Conservation (phyloP, 768 basidiomycete genomes). For the Boletus bicolor region DNA sequence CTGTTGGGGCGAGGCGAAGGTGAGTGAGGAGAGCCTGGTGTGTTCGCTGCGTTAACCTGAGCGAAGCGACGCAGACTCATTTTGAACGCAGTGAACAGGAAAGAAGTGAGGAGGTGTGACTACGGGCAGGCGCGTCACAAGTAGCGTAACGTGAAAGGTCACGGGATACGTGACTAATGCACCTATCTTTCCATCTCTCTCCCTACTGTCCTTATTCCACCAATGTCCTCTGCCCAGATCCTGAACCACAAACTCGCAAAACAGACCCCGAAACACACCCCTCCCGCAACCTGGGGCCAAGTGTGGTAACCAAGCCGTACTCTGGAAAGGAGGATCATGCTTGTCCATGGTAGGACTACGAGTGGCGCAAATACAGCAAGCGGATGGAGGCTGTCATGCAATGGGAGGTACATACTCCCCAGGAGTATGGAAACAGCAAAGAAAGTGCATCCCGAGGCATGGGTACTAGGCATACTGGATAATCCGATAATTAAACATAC, state of each 20-base stretch:
- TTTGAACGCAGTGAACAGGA: slow-evolving; percentile 6
- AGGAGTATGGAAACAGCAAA: slow-evolving; percentile 60
- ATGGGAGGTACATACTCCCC: slow-evolving; percentile 54
- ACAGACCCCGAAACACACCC: slow-evolving; percentile 50
- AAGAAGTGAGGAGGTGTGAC: slow-evolving; percentile 18
- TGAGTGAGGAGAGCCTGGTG: slow-evolving; percentile 41
- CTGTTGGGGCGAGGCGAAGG: slow-evolving; percentile 32
- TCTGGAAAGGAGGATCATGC: slow-evolving; percentile 56
- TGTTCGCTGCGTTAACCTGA: slow-evolving; percentile 42
- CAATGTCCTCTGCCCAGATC: slow-evolving; percentile 44
- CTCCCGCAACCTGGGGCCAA: slow-evolving; percentile 61
- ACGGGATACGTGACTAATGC: slow-evolving; percentile 13
- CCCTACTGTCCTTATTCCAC: slow-evolving; percentile 21
- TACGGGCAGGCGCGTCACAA: slow-evolving; percentile 21
- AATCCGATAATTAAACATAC: background rate
- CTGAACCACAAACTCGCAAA: slow-evolving; percentile 57
- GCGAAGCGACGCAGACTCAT: slow-evolving; percentile 62
- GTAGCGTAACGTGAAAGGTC: slow-evolving; percentile 22
- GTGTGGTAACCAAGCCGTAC: slow-evolving; percentile 80
- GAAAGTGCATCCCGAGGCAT: slow-evolving; percentile 66
- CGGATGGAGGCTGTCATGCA: slow-evolving; percentile 52
- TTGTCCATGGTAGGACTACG: slow-evolving; percentile 54
- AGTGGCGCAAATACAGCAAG: slow-evolving; percentile 36
- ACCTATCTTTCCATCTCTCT: slow-evolving; percentile 10
- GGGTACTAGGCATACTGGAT: slow-evolving; percentile 79